These are phyloP conservation scores for Neofusicoccum kwambonambiense DNA, from an alignment of 2,329 filamentous ascomycete genomes.

Conservation along the genomic window DNA sequence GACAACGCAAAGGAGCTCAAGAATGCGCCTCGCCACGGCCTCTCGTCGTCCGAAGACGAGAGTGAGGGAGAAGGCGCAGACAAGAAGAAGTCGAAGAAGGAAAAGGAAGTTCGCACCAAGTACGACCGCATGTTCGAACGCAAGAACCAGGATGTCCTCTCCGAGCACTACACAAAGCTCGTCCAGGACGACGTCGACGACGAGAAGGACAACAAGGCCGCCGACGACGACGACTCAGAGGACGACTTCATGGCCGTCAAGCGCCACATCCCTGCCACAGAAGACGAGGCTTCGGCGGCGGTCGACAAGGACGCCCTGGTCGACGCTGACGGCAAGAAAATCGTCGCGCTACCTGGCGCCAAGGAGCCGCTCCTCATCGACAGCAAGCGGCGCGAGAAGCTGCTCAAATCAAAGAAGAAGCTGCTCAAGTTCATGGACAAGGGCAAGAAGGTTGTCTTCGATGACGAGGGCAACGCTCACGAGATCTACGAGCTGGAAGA, in stretches of 20 bases:
- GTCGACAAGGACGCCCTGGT: slow-evolving; percentile 32
- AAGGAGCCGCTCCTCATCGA: slow-evolving; percentile 77
- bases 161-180: slow-evolving; percentile 89
- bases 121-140: slow-evolving; percentile 98
- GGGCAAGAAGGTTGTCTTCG: slow-evolving; percentile 82
- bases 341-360: slow-evolving; percentile 65
- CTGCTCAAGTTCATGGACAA: slow-evolving; percentile 86
- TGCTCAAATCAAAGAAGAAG: slow-evolving; percentile 94
- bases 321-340: slow-evolving; percentile 48
- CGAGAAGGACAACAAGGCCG: slow-evolving; percentile 34
- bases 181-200: slow-evolving; percentile 60
- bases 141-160: slow-evolving; percentile 91
- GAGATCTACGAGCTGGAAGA: slow-evolving; percentile 84
- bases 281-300: slow-evolving; percentile 42
- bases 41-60: slow-evolving; percentile 58
- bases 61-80: slow-evolving; percentile 47
- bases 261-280: slow-evolving; percentile 71
- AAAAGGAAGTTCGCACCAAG: slow-evolving; percentile 81
- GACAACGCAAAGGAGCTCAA: slow-evolving; percentile 84
- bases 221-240: slow-evolving; percentile 56
- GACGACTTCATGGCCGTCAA: slow-evolving; percentile 88
- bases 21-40: slow-evolving; percentile 71
- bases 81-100: slow-evolving; percentile 53
- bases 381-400: slow-evolving; percentile 91
- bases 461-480: slow-evolving; percentile 85